A percentile compares a stretch with the other conserved stretches of the same genome.
Conservation (phyloP, 768 basidiomycete genomes). For the Rhizopogon rudus region DNA sequence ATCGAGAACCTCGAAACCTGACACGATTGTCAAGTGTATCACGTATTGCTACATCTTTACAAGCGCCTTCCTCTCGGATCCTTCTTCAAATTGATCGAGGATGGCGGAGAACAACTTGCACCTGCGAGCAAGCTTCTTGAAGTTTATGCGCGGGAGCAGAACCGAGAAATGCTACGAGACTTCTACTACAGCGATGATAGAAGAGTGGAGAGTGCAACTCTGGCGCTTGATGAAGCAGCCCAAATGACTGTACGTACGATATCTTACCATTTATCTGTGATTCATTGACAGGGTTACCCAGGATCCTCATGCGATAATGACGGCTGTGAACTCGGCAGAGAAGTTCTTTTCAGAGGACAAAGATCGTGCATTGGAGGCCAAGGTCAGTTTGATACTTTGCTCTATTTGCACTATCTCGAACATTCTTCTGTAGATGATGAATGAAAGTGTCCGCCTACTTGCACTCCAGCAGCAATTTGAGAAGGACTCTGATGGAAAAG, state of each 20-base stretch:
- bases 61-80: slow-evolving; percentile 79
- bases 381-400: slow-evolving; percentile 41
- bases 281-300: slow-evolving; percentile 25
- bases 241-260: slow-evolving; percentile 49
- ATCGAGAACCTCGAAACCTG: neutral
- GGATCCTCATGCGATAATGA: slow-evolving; percentile 70
- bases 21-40: slow-evolving; percentile 61
- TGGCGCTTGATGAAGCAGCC: slow-evolving; percentile 80
- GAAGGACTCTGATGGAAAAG: slow-evolving; percentile 74
- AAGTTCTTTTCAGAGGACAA: slow-evolving; percentile 97
- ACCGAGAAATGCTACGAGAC: slow-evolving; percentile 87
- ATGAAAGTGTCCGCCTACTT: slow-evolving; percentile 77
- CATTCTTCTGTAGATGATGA: slow-evolving; percentile 66
- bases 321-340: slow-evolving; percentile 74
- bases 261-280: neutral
- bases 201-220: slow-evolving; percentile 86
- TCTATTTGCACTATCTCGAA: neutral
- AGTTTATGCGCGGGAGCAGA: slow-evolving; percentile 87
- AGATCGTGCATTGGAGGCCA: slow-evolving; percentile 85
- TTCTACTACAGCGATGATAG: slow-evolving; percentile 98
- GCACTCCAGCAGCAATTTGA: slow-evolving; percentile 83
- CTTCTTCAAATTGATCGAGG: slow-evolving; percentile 94
- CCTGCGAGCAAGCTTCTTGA: slow-evolving; percentile 79
- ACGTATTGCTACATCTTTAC: slow-evolving; percentile 86
- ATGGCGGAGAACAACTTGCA: slow-evolving; percentile 69